Evolutionary conservation across 2,329 filamentous ascomycete genomes (phyloP), one percentile per base, ranked within the genome.

Genomic region (Ambrosiella beaveri): DNA sequence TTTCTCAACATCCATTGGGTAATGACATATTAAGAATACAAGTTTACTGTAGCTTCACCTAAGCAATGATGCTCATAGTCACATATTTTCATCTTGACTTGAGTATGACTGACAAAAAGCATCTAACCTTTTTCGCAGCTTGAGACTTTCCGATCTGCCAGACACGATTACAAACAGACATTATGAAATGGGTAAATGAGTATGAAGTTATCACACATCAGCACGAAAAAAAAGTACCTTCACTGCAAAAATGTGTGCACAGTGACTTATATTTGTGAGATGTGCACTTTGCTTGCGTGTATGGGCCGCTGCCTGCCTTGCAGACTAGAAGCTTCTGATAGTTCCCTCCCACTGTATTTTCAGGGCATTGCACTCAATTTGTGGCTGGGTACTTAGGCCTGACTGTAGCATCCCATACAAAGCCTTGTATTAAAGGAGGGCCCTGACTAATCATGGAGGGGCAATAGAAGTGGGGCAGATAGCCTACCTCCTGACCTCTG

Each of bases 281-380:
- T 12, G 37, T 15, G 27, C 49, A 51, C 57, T 50, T 15, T n/a
- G 58, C 54, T 59, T 59, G 58, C 58, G 58, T 53, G 50, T 50
- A 57, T 40, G 15, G 37, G 44, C 50, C 54, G 58, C 58, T 59
- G 58, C 58, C 58, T 59, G 27, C 37, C 19, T 27, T 37, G 7
- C 8, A 27, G 27, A 57, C 58, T 59, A 59, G 58, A 59, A 59
- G 54, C 58, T 59, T 59, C 58, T 57, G 38, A 59, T 39, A 53
- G 54, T 59, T 52, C 40, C 49, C 12, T 13, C 47, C 27, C 19
- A 17, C 47, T 51, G 47, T 51, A 51, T 27, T 36, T 36, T 52
- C 45, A 59, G 39, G 17, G 13, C 37, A 19, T 38, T 19, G 11
- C 37, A 35, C 37, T 40, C 15, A 37, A 47, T 51, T 47, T 39